Conservation (phyloP, 1,284 basidiomycete species). For the Vanrija sp. region DNA sequence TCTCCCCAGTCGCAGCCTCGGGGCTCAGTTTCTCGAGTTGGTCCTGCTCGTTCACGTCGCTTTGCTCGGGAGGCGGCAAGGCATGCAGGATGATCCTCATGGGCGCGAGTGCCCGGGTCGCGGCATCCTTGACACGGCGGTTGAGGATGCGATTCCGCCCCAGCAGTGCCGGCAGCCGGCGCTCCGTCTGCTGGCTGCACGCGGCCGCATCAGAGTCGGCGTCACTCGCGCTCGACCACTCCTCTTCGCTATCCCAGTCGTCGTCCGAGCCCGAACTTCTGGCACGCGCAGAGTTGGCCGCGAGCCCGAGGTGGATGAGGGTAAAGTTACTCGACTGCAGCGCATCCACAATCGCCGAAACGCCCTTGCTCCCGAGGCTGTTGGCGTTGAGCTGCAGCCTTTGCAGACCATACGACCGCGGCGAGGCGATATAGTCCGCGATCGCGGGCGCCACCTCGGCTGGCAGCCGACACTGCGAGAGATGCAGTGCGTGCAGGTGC, state of each 20-base stretch:
- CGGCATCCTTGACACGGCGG: constrained; percentile 25
- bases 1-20: constrained; percentile 7
- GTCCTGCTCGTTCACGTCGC: neutral
- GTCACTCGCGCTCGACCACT: neutral
- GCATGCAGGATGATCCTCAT: constrained; percentile 40
- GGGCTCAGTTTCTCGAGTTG: too few relatives aligned
- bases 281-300: constrained; percentile 16
- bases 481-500: constrained; percentile 29
- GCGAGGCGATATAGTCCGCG: constrained; percentile 20
- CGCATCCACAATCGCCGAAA: constrained; percentile 32
- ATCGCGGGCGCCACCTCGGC: constrained; percentile 13
- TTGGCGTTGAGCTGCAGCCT: constrained; percentile 41
- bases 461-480: constrained; percentile 35
- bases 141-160: constrained; percentile 36
- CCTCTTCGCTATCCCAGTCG: neutral
- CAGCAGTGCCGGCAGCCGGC: constrained; percentile 28
- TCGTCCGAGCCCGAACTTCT: neutral
- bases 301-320: constrained; percentile 28
- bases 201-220: constrained; percentile 1
- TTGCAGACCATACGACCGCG: constrained; percentile 27
- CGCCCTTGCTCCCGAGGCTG: constrained; percentile 26
- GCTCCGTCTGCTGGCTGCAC: constrained; percentile 21
- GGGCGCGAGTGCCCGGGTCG: constrained; percentile 20
- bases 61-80: neutral
- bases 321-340: constrained; percentile 33